Evolutionary conservation across 2,329 filamentous ascomycete genomes (phyloP).

Genomic region (Colletotrichum sp.): DNA sequence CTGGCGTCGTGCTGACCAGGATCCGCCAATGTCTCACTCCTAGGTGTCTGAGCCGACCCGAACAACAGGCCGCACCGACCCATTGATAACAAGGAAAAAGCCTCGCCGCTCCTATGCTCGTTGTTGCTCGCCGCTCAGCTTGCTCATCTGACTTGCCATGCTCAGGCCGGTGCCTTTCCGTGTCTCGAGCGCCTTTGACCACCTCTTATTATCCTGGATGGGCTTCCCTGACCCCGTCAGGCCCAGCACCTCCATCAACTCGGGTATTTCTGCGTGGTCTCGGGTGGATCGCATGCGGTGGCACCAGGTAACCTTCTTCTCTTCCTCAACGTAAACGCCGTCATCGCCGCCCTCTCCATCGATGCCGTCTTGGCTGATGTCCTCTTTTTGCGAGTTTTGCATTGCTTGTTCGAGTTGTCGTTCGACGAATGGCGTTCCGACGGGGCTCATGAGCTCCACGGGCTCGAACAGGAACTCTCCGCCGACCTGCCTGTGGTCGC

Average conservation of each 20-base stretch:
- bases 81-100: neutral
- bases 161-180: constrained; percentile 61
- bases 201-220: constrained; percentile 46
- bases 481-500: constrained; percentile 72
- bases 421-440: constrained; percentile 47
- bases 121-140: constrained; percentile 37
- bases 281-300: constrained; percentile 82
- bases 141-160: constrained; percentile 54
- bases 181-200: constrained; percentile 48
- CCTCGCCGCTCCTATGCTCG: constrained; percentile 4
- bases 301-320: constrained; percentile 76
- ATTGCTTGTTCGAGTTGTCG: constrained; percentile 27
- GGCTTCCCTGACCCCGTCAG: constrained; percentile 48
- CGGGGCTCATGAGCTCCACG: constrained; percentile 45
- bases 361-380: constrained; percentile 11
- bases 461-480: constrained; percentile 82
- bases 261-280: constrained; percentile 76
- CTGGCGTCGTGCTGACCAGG: neutral
- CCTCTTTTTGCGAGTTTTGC: neutral
- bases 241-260: constrained; percentile 68
- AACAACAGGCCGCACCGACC: neutral
- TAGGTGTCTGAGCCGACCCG: neutral
- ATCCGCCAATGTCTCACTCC: neutral
- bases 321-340: constrained; percentile 39
- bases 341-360: constrained; percentile 24